Base-by-base conservation (phyloP, 768 basidiomycete species). In the Xerocomellus amylosporus region DNA sequence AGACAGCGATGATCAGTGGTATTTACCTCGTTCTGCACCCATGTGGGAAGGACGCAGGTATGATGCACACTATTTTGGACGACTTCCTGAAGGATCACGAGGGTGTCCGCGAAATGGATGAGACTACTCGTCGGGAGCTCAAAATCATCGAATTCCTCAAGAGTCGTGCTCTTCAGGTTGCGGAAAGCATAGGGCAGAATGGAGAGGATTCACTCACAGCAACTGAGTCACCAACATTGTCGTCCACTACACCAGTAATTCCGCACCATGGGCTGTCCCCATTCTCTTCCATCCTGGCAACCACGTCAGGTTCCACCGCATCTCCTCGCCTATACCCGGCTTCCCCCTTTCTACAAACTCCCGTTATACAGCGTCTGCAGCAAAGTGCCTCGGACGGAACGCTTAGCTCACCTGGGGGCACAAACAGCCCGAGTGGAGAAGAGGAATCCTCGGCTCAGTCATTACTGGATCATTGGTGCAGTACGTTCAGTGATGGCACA, bases 1-100 rank as follows among this genome's bases (percentile, higher is more conserved):
- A 92, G 68, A 86, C 88, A 9, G 87, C 89, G 10, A 90, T 94
- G 90, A 87, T 93, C 50, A 86, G 87, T 58, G 88, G 92, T 12
- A 91, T 94, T 48, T 91, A 91, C 66, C 81, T 93, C 47, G 84
- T 90, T 47, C 74, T 93, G 28, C 83, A 93, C 57, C 91, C 89
- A 2, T 83, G 75, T 36, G 90, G 90, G 4, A 75, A 78, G 58
- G 79, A 89, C 62, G 83, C 85, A 5, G 77, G 74, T 5, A 78
- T 75, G 40, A 92, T 94, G 90, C 87, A 88, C 63, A 75, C 79
- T 38, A 89, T 94, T 45, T 71, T 94, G 59, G 90, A 93, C 55
- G 80, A 77, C 4, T 94, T 92, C 70, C 75, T 93, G 58, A 77
- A 81, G 52, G 86, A 90, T 51, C 72, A 73, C 38, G 71, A 72